Base-by-base conservation (phyloP, 2,329 filamentous ascomycete genomes). In the Cordyceps militaris region DNA sequence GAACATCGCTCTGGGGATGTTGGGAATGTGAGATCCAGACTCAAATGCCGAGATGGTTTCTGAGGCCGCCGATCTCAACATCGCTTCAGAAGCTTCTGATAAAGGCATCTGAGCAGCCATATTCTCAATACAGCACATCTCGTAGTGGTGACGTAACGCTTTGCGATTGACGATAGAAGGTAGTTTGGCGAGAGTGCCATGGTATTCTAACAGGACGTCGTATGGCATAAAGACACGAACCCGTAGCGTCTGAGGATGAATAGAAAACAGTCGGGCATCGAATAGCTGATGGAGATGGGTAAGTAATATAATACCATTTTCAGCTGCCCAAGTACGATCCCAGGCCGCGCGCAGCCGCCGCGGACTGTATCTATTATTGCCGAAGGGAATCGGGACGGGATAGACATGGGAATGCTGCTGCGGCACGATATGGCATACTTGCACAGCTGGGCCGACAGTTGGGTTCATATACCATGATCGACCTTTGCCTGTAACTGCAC, bases 81-180 rank as follows among this genome's bases (percentile, higher is more conserved):
- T 13, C 34, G 13, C 7, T 10, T 10, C 34, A 4, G 30, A 36
- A 36, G 34, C 34, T 10, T 36, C 34, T 14, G 34, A 36, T 13
- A 36, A 10, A 4, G 34, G 34, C 34, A 36, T 36, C 34, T 36
- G 8, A 13, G 28, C 28, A 32, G 34, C 34, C 60, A 65, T 63
- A 19, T 65, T 65, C 48, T 65, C 63, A 32, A 65, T 63, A 43
- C 62, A 65, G 24, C 53, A 63, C 61, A 65, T 65, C 11, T 64
- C 60, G 36, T 61, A 65, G 32, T 64, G 61, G 36, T 63, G 61
- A 13, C 60, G 61, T 23, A 65, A 47, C 14, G 63, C 61, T 5
- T 30, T 40, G 13, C 23, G 34, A 40, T 64, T 61, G 23, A 63
- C 44, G 11, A 4, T 21, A 8, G 7, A 2, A 4, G 63, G 42